Base-by-base conservation (phyloP, 805 yeast genomes). In the Zygoascus ofunaensis region DNA sequence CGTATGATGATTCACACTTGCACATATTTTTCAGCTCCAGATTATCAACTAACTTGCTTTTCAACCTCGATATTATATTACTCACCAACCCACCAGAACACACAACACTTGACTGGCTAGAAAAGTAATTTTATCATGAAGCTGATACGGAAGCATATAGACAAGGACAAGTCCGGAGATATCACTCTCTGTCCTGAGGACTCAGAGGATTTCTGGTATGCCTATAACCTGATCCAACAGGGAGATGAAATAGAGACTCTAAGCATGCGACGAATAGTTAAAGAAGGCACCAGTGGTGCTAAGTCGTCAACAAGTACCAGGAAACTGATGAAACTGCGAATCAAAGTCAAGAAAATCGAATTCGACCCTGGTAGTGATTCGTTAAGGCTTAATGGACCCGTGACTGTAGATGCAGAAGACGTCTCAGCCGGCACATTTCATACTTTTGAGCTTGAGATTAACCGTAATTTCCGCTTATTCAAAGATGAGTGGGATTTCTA, bases 401-500 rank as follows among this genome's bases (percentile, higher is more conserved):
- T 76, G 0, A 72, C 70, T 17, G 71, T 73, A 28, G 79, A 77
- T 37, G 76, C 80, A 51, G 82, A 79, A 26, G 82, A 81, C 57
- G 90, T 90, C 4, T 86, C 95, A 3, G 64, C 80, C 40, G 90
- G 92, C 23, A 80, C 94, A 33, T 87, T 77, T 61, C 95, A 90
- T 60, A 86, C 97, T 1, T 85, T 89, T 4, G 89, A 80, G 50
- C 71, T 90, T 8, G 83, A 80, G 53, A 75, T 80, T 49, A 74
- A 80, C 50, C 75, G 80, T 46, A 76, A 80, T 15, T 72, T 90
- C 54, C 79, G 82, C 1, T 58, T 90, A 19, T 67, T 71, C 50
- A 92, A 90, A 57, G 73, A 76, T 19, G 83, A 77, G 43, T 87
- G 94, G 89, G 96, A 90, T 61, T 73, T 77, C 36, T 69, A 80